Base-by-base conservation (phyloP, 805 yeast species). In the Starmera amethionina region DNA sequence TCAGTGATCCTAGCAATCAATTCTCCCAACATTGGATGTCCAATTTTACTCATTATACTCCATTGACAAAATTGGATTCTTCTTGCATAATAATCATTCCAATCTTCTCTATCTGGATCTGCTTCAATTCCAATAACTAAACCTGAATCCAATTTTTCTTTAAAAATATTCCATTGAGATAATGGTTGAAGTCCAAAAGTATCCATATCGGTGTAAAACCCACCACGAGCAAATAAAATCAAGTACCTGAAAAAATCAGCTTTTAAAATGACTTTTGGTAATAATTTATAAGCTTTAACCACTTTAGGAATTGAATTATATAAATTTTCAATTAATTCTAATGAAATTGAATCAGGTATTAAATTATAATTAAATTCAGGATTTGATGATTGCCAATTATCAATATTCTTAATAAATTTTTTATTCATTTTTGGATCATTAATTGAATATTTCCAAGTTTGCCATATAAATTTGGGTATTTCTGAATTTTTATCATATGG, bases 1-100 rank as follows among this genome's bases (percentile, higher is more conserved):
- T 83, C 79, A 0, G 95, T 80, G 46, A 90, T 86, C 36, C 77
- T 72, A 3, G 89, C 73, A 42, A 93, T 80, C 48, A 90, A 62
- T 51, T 85, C 93, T 14, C 93, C 70, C 39, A 90, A 65, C 58
- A 85, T 70, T 1, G 98, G 98, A 56, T 93, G 97, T 1, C 97
- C 97, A 16, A 72, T 75, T 54, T 88, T 90, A 15, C 87, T 74
- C 62, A 84, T 90, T 37, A 90, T 79, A 0, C 96, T 87, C 98
- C 98, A 90, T 62, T 90, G 97, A 57, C 97, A 89, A 54, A 90
- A 84, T 63, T 90, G 98, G 35, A 90, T 77, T 46, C 97, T 70
- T 39, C 97, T 72, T 0, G 97, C 94, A 55, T 87, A 90, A 89
- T 94, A 88, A 8, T 81, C 82, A 27, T 72, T 64, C 98, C 98